Conservation (phyloP, 2,329 filamentous ascomycete genomes). For the Emericellopsis atlantica region DNA sequence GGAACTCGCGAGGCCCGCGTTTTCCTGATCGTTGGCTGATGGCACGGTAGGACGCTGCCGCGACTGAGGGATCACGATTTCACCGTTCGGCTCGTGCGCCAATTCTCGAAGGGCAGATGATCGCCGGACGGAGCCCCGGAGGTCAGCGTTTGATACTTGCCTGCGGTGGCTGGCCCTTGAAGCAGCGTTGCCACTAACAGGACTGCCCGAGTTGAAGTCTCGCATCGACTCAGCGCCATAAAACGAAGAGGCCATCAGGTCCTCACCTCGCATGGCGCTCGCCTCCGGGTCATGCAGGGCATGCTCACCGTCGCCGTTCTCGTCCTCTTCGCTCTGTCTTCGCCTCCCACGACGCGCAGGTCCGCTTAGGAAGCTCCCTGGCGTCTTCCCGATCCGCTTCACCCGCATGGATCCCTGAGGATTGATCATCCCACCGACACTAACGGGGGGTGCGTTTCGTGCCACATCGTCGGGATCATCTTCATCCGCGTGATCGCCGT, state of each 20-base stretch:
- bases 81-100: background rate
- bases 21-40: conserved; percentile 68
- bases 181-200: conserved; percentile 34
- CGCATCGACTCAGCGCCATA: conserved; percentile 29
- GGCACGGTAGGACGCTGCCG: conserved; percentile 24
- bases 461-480: conserved; percentile 32
- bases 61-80: background rate
- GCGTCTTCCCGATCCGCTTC: conserved; percentile 62
- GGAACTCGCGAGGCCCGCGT: conserved; percentile 61
- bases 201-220: conserved; percentile 46
- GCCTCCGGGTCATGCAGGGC: conserved; percentile 26
- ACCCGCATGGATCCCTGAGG: conserved; percentile 64
- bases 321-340: conserved; percentile 55
- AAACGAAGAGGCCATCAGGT: conserved; percentile 22
- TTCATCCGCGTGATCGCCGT: conserved; percentile 22
- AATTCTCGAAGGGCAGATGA: conserved; percentile 7
- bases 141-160: conserved; percentile 22
- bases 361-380: conserved; percentile 67
- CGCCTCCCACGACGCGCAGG: conserved; percentile 65
- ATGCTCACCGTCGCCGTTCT: conserved; percentile 29
- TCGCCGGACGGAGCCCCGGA: conserved; percentile 17
- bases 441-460: conserved; percentile 29
- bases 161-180: conserved; percentile 27
- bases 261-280: conserved; percentile 25
- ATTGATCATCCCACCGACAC: conserved; percentile 12